A percentile compares a stretch with the other conserved stretches of the same genome.
phyloP scores from a whole-genome alignment of 805 yeast genomes.

The Cyberlindnera misumaiensis region DNA sequence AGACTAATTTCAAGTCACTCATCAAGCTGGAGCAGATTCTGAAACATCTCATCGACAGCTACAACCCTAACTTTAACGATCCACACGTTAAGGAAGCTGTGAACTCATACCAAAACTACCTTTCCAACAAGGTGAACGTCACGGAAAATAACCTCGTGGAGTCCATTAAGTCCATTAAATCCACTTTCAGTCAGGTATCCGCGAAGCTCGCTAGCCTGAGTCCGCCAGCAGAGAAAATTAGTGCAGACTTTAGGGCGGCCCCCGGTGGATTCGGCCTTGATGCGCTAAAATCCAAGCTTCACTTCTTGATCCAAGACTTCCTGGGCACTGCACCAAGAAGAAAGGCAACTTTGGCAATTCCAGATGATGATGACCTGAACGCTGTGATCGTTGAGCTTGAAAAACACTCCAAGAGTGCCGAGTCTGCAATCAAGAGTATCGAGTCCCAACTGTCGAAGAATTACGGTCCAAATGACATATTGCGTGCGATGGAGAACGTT shows the following conservation, averaged over 20 bases:
- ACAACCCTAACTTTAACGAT: conserved; percentile 75
- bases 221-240: background rate
- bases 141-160: background rate
- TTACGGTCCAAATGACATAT: conserved; percentile 59
- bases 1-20: conserved; percentile 16
- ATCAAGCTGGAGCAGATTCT: conserved; percentile 37
- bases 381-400: conserved; percentile 7
- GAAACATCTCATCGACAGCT: conserved; percentile 39
- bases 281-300: conserved; percentile 7
- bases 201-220: background rate
- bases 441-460: conserved; percentile 17
- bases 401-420: conserved; percentile 1
- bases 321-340: conserved; percentile 10
- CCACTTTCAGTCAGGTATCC: background rate
- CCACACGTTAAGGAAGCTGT: conserved; percentile 61
- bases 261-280: conserved; percentile 5
- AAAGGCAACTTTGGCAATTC: conserved; percentile 8
- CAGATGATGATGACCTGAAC: conserved; percentile 12
- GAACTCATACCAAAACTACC: conserved; percentile 41
- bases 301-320: conserved; percentile 15
- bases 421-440: conserved; percentile 2
- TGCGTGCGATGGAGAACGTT: conserved; percentile 47
- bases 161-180: background rate
- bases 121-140: conserved; percentile 7
- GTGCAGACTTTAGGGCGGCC: conserved; percentile 1